Percentiles rank a stretch among this genome's conserved stretches.
Conservation (phyloP, 2,329 filamentous ascomycete species). For the Venturia pyrina region DNA sequence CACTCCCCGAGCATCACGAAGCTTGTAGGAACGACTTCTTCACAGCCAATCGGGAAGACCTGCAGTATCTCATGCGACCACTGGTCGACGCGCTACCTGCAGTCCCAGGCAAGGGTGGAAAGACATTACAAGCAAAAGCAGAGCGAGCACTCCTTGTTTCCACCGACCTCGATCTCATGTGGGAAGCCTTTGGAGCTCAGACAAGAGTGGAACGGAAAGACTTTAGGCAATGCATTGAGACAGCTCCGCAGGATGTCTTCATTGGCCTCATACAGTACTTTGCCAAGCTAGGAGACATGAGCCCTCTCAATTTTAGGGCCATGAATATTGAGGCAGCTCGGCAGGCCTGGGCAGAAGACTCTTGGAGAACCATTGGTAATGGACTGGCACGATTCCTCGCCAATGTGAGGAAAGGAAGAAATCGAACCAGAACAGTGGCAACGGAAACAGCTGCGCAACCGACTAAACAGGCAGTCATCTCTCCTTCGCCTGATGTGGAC, state of each 20-base stretch:
- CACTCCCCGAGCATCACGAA: neutral
- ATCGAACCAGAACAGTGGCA: neutral
- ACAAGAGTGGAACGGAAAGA: neutral
- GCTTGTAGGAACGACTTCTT: neutral
- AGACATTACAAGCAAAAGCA: neutral
- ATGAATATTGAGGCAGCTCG: neutral
- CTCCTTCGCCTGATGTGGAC: neutral
- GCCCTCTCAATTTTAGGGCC: neutral
- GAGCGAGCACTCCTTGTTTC: neutral
- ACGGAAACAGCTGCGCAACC: neutral
- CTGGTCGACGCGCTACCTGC: neutral
- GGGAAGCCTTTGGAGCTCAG: neutral
- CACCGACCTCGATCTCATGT: conserved; percentile 1
- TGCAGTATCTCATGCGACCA: neutral
- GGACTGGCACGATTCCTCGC: neutral
- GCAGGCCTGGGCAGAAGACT: neutral
- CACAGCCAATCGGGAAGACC: neutral
- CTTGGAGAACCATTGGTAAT: neutral
- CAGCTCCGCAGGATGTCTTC: neutral
- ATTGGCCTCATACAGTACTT: neutral
- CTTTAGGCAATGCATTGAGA: neutral
- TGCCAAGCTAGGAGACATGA: neutral
- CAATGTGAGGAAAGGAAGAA: neutral
- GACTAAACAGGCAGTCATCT: neutral
- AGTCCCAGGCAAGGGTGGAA: neutral